These are phyloP conservation scores for Plasmodium sp. DNA, from an alignment of 169 alveolate genomes.

Conservation along the genomic window DNA sequence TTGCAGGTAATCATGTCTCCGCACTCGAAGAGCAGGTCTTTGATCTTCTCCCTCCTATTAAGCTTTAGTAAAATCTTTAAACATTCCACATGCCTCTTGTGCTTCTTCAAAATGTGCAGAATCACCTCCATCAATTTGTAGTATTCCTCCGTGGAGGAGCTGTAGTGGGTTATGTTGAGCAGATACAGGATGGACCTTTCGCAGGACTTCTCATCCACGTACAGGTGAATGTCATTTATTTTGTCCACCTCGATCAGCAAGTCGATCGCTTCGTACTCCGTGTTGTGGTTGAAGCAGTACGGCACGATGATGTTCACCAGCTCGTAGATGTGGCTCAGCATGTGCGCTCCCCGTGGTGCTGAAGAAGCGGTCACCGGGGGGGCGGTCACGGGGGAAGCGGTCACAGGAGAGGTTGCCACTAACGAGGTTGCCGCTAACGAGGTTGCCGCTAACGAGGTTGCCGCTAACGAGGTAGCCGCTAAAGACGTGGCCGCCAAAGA, in stretches of 20 bases:
- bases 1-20: constrained; percentile 29
- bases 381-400: not conserved
- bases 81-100: constrained; percentile 51
- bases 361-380: too few species aligned
- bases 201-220: constrained; percentile 79
- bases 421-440: too few species aligned
- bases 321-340: constrained; percentile 47
- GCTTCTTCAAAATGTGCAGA: constrained; percentile 43
- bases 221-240: constrained; percentile 79
- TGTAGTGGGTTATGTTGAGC: constrained; percentile 6
- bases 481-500: too few species aligned
- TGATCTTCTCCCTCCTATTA: constrained; percentile 49
- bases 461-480: too few species aligned
- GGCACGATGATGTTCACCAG: constrained; percentile 88
- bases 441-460: not conserved
- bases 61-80: constrained; percentile 43
- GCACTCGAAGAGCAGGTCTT: constrained; percentile 53
- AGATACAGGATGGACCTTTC: constrained; percentile 21
- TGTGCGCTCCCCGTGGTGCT: not conserved
- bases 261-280: constrained; percentile 90
- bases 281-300: constrained; percentile 87
- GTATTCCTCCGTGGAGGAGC: constrained; percentile 63
- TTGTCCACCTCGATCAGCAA: constrained; percentile 88
- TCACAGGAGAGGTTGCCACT: not conserved
- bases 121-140: constrained; percentile 66